These are phyloP conservation scores for Daldinia bambusicola DNA, from an alignment of 495 filamentous ascomycete genomes.

Conservation along the genomic window DNA sequence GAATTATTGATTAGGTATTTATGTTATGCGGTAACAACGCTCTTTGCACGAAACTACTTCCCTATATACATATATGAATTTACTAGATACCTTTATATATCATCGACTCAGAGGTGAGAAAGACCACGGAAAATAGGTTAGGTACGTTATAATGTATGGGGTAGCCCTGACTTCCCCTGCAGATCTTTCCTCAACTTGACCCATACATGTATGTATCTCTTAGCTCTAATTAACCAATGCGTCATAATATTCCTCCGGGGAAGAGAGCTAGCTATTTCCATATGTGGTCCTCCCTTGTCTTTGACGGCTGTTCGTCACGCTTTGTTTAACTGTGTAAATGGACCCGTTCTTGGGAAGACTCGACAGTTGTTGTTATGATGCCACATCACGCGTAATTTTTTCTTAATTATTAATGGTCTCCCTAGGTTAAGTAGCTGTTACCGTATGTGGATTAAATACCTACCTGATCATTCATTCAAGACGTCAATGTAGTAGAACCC, in stretches of 20 bases:
- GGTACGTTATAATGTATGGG: background rate
- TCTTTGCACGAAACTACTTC: too few species aligned
- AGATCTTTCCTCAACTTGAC: background rate
- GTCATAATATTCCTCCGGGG: background rate
- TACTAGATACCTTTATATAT: too few species aligned
- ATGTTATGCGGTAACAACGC: too few species aligned
- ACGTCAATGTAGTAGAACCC: background rate
- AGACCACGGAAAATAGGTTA: too few species aligned
- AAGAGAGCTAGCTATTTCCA: background rate
- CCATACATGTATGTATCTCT: background rate
- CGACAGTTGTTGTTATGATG: slow-evolving; percentile 9
- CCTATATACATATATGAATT: too few species aligned
- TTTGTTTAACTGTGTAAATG: background rate
- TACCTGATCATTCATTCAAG: too few species aligned
- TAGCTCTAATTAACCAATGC: background rate
- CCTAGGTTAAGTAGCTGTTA: too few species aligned
- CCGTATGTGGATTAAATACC: too few species aligned
- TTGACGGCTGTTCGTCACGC: background rate
- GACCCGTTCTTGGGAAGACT: slow-evolving; percentile 11
- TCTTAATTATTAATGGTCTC: background rate
- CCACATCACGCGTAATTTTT: slow-evolving; percentile 1
- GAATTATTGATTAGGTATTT: too few species aligned
- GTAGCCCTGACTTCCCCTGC: background rate
- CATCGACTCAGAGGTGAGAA: too few species aligned
- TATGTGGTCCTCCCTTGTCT: background rate